Conservation (phyloP, 441 rosid genomes). For the Lepidium campestre region DNA sequence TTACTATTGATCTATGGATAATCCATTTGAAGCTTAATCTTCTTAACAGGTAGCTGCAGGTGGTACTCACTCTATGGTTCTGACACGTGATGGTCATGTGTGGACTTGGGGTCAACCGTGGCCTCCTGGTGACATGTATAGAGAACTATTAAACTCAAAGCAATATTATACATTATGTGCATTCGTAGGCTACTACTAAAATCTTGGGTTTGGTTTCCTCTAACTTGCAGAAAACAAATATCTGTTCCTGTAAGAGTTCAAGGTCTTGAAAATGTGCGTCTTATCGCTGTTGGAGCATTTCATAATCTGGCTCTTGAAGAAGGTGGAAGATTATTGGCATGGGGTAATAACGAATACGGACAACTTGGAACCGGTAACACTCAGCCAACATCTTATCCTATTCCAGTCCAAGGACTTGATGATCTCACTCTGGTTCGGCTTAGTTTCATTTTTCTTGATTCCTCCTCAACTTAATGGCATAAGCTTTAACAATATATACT, state of each 20-base stretch:
- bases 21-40: not conserved
- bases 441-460: constrained; percentile 8
- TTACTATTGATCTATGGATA: not conserved
- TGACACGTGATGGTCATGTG: constrained; percentile 83
- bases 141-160: constrained; percentile 1
- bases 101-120: constrained; percentile 99
- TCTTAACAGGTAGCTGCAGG: constrained; percentile 86
- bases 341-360: constrained; percentile 98
- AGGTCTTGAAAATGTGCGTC: constrained; percentile 84
- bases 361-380: constrained; percentile 99
- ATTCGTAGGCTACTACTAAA: not conserved
- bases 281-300: constrained; percentile 96
- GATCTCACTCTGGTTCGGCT: constrained; percentile 74
- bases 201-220: not conserved
- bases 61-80: constrained; percentile 96
- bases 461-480: not conserved
- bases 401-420: constrained; percentile 74
- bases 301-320: constrained; percentile 96
- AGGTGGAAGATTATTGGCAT: constrained; percentile 84
- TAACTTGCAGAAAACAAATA: constrained; percentile 73
- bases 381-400: constrained; percentile 88
- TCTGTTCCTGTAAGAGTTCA: constrained; percentile 93
- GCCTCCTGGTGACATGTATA: constrained; percentile 99
- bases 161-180: not conserved
- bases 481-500: not conserved